Base-by-base conservation (phyloP, 371 early-diverging fungal species). In the Mucor racemosus region DNA sequence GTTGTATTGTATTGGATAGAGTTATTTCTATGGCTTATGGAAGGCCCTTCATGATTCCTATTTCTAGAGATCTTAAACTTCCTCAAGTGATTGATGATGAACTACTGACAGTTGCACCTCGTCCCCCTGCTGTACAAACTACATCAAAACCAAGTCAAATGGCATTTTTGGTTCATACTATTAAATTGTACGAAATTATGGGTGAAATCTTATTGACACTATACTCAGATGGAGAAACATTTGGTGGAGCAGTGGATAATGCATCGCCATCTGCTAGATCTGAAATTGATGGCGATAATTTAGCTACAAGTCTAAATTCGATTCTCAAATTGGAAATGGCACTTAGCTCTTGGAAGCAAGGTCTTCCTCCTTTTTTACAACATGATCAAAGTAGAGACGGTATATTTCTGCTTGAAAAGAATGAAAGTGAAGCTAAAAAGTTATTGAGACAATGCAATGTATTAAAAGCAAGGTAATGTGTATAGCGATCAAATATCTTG, bases 1-100 rank as follows among this genome's bases (percentile, higher is more conserved):
- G 73, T 35, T 73, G 73, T n/a, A 63, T 73, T 36, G 67, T 69
- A 31, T 60, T 73, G 35, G 73, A 73, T 41, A 69, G 73, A 58
- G 62, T 73, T 13, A 73, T 73, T 7, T 73, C 73, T 7, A 73
- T 73, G 73, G 69, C 73, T 1, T 73, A 73, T 39, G 73, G 73
- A 13, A 70, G 73, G 4, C 73, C 73, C 0, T 73, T 73, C 21
- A 73, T 73, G 73, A 69, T 73, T 21, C 73, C 73, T 11, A 69
- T 73, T 13, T 58, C 66, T 10, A 69, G 57, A 36, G 58, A 69
- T 15, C 46, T 69, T 17, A 38, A 44, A 7, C 38, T 73, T 7
- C 73, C 73, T 21, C 66, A 69, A 50, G 55, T 39, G 35, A 69
- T 73, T 31, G 73, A 73, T 21, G 73, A 73, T 63, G 73, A 73